These are phyloP conservation scores for Cladorrhinum samala DNA, from an alignment of 495 filamentous ascomycete genomes.

Conservation along the genomic window DNA sequence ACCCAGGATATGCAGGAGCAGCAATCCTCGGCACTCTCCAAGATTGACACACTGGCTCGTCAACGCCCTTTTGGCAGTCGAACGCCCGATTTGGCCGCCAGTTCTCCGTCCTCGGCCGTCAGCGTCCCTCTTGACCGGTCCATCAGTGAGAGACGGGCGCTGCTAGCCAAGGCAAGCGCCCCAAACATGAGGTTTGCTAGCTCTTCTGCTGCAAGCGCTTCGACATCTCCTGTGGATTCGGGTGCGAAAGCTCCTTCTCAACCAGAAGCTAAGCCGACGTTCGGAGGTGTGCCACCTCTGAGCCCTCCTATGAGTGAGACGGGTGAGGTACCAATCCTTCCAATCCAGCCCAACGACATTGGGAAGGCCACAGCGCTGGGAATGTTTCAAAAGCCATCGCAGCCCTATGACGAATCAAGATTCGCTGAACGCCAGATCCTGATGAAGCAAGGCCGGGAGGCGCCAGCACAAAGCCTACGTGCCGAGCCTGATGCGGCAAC, in stretches of 20 bases:
- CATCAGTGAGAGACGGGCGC: conserved; percentile 25
- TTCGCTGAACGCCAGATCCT: conserved; percentile 76
- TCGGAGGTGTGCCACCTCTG: conserved; percentile 53
- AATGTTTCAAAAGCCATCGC: conserved; percentile 71
- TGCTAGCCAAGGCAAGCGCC: conserved; percentile 42
- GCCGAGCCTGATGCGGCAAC: conserved; percentile 28
- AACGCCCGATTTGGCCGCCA: conserved; percentile 39
- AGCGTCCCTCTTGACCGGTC: conserved; percentile 28
- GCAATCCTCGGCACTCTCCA: conserved; percentile 66
- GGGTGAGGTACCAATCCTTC: conserved; percentile 51
- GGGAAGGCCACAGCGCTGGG: conserved; percentile 84
- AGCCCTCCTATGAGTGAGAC: conserved; percentile 70
- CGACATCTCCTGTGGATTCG: conserved; percentile 22
- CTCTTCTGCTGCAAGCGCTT: conserved; percentile 29
- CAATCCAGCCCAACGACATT: conserved; percentile 68
- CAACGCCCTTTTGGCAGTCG: conserved; percentile 47
- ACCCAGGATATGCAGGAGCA: conserved; percentile 76
- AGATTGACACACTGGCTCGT: conserved; percentile 67
- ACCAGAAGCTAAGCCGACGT: conserved; percentile 37
- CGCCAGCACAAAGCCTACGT: conserved; percentile 32
- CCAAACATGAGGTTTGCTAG: conserved; percentile 41
- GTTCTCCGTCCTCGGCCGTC: conserved; percentile 25
- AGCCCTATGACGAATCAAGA: conserved; percentile 74
- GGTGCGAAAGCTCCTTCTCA: conserved; percentile 26
- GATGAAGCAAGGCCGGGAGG: conserved; percentile 63